Evolutionary conservation across 306 rosid genomes (phyloP).

Genomic region (Datisca glomerata): DNA sequence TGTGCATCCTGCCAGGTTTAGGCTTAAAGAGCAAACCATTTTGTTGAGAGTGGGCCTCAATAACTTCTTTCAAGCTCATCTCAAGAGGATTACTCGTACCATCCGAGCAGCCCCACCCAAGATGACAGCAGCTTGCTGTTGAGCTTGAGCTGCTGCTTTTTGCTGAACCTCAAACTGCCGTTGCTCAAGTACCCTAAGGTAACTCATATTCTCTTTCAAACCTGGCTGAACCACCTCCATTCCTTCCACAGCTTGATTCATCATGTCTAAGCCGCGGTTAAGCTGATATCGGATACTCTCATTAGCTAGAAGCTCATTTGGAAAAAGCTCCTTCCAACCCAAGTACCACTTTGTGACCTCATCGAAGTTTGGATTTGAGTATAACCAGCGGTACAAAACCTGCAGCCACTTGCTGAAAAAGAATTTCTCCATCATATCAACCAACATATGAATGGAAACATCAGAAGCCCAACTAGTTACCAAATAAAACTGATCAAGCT

Average conservation of each 20-base stretch:
- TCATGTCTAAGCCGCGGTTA: constrained; percentile 78
- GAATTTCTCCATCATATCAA: constrained; percentile 64
- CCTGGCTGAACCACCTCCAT: constrained; percentile 91
- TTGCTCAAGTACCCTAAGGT: constrained; percentile 63
- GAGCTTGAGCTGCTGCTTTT: constrained; percentile 57
- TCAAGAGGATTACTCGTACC: constrained; percentile 31
- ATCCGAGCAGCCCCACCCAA: constrained; percentile 37
- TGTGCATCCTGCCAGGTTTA: constrained; percentile 68
- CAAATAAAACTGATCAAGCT: constrained; percentile 79
- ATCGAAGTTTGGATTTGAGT: constrained; percentile 68
- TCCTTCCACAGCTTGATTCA: constrained; percentile 80
- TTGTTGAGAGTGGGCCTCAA: constrained; percentile 69
- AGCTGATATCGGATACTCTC: constrained; percentile 63
- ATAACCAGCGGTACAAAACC: constrained; percentile 75
- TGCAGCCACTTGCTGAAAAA: constrained; percentile 87
- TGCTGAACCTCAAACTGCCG: constrained; percentile 91
- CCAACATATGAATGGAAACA: constrained; percentile 75
- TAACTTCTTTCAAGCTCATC: constrained; percentile 76
- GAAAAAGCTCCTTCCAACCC: constrained; percentile 88
- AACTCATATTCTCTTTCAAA: constrained; percentile 68
- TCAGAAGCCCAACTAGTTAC: constrained; percentile 80
- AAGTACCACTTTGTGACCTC: constrained; percentile 78
- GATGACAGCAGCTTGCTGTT: constrained; percentile 50
- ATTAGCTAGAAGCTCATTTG: constrained; percentile 71
- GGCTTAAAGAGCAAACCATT: constrained; percentile 60